Base-by-base conservation (phyloP, 2,329 filamentous ascomycete genomes). In the Penicillium sp. region DNA sequence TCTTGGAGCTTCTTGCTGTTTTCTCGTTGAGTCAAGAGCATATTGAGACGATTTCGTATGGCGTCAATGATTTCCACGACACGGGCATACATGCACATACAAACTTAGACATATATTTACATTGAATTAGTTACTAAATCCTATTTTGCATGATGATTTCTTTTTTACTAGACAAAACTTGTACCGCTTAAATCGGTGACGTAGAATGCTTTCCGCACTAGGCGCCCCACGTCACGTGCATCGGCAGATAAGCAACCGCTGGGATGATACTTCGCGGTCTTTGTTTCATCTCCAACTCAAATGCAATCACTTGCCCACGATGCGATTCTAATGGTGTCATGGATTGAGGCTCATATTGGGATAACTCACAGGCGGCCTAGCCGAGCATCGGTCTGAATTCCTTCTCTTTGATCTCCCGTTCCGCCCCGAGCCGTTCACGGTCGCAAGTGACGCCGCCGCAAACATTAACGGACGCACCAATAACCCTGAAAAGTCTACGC, bases 171-270 rank as follows among this genome's bases (percentile, higher is more conserved):
- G 13, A 45, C 7, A 6, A n/a, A 30, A 14, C 37, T 40, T 40
- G 10, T 8, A 22, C 4, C 43, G 22, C 43, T 28, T 25, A 4
- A 16, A 40, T 48, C 52, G 19, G 53, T 62, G 63, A 62, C 65
- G 57, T 66, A 64, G 58, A 33, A 45, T 43, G 52, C 40, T 38
- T 58, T 62, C 65, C 65, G 64, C 57, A 69, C 67, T 59, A n/a
- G 59, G 64, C 33, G 3, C 46, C 59, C 63, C 65, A 67, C 64
- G 54, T 68, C 67, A 69, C 67, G 67, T 69, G 67, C 43, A 30
- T n/a, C 37, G 40, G 49, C 52, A 45, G 60, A 66, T 66, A 58
- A 58, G 61, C 28, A 22, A 55, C 43, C 25, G 55, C 35, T 46
- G 57, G 53, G 59, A 64, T 64, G 58, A 59, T 56, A 35, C 58